Evolutionary conservation across 495 filamentous ascomycete species (phyloP), one percentile per base, ranked within the genome.

Genomic region (Daldinia decipiens): DNA sequence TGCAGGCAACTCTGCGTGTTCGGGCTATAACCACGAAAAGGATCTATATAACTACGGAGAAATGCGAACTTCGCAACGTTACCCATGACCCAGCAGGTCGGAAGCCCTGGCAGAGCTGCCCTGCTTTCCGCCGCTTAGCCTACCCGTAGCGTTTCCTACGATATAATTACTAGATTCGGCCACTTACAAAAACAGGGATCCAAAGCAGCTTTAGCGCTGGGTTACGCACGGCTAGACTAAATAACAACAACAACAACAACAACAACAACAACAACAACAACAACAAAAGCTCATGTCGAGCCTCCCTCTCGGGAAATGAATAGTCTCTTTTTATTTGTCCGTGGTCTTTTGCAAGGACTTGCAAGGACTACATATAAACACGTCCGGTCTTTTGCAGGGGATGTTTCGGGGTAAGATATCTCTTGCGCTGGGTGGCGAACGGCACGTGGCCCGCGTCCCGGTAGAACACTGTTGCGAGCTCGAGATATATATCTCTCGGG

Each of bases 371-470:
- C 13, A 27, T 54, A 32, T 31, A 54, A 8, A 55, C 31, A 36
- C 31, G 27, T 31, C 26, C 26, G n/a, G 17, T 32, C 27, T 38
- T 13, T 31, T 19, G 19, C 53, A 56, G 53, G 53, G 64, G 54
- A 72, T 60, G 59, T 64, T 65, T 65, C 63, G 64, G 70, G 70
- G 54, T 68, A 68, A 72, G 61, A 56, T 58, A 32, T 56, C 19
- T 24, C 29, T 43, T 24, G 34, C 24, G 29, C 36, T 59, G 50
- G 56, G 61, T 68, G 65, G 61, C 65, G 64, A 73, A 68, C 70
- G 56, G 65, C 70, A 68, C 60, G 70, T 64, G 60, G 24, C 24
- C 70, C 60, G 70, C 59, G 60, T 13, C 17, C 70, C 64, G 70
- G 70, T 65, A 68, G 65, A 72, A 68, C 26, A 40, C 70, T 57